Evolutionary conservation across 140 eudicot genomes (phyloP), one percentile per base, ranked within the genome.

Genomic region (Ambrosia hybrid): DNA sequence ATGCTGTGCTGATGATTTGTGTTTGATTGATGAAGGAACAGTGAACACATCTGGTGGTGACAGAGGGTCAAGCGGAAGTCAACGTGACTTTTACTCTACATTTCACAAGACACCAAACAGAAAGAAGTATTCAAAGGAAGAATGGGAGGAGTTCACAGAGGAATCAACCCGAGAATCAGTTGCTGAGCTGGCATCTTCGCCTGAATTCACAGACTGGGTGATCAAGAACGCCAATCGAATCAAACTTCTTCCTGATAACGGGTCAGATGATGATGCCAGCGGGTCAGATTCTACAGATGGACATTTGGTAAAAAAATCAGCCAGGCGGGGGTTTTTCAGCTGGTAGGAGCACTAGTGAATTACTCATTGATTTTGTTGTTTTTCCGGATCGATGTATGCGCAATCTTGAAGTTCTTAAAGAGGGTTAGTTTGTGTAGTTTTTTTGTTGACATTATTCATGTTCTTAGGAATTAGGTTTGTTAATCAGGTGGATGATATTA

Each of bases 121-220:
- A 58, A 89, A 85, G 89, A 87, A 80, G 80, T 85, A 79, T 16
- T 72, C 98, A 14, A 63, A 81, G 76, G 71, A 82, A 76, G 95
- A 85, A 71, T 92, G 96, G 98, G 87, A 82, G 70, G 88, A 81
- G 3, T 89, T 92, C 71, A 89, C 98, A 11, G 87, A 81, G 78
- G 88, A 85, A 70, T 89, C 92, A 9, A 92, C 98, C 1, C 77
- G 89, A 72, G 76, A 85, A 71, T 86, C 98, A 0, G 70, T 92
- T 51, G 83, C 87, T 1, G 92, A 72, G 67, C 72, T 80, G 87
- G 89, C 90, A 30, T 82, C 96, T 21, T 75, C 90, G 49, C 95
- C 96, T 1, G 92, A 92, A 41, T 92, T 92, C 83, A 81, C 92
- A 4, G 87, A 87, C 2, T 92, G 98, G 98, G 17, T 92, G 16